Evolutionary conservation across 2,329 filamentous ascomycete species (phyloP).

Genomic region (Immersiporthe knoxdaviesiana): DNA sequence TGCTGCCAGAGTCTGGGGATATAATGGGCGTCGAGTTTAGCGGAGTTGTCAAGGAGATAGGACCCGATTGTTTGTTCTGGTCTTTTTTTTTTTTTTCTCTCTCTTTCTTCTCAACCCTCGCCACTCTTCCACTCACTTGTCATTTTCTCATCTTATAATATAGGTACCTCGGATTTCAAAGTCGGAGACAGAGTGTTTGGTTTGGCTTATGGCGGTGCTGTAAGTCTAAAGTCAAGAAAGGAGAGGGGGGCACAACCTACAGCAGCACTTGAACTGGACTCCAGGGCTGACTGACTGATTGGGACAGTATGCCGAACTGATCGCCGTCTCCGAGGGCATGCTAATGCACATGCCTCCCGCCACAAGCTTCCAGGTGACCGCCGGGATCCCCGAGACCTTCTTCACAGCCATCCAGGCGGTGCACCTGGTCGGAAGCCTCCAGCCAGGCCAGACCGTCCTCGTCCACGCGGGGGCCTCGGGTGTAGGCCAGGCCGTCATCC

Average conservation of each 20-base stretch:
- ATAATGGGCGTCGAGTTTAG: constrained; percentile 29
- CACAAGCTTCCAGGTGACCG: background rate
- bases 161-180: constrained; percentile 8
- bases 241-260: no score
- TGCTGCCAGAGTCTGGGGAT: constrained; percentile 27
- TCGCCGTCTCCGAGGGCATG: constrained; percentile 6
- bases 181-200: constrained; percentile 2
- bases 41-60: constrained; percentile 21
- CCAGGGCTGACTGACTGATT: background rate
- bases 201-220: constrained; percentile 12
- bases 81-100: no score
- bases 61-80: constrained; percentile 25
- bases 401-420: constrained; percentile 20
- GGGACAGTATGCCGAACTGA: constrained; percentile 8
- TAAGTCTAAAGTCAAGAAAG: background rate
- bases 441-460: constrained; percentile 20
- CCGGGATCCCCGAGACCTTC: constrained; percentile 16
- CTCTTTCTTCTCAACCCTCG: background rate
- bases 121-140: no score
- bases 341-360: constrained; percentile 5
- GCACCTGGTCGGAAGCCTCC: constrained; percentile 20
- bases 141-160: background rate
- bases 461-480: constrained; percentile 16
- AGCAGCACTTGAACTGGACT: no score
- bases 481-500: constrained; percentile 16